phyloP scores from a whole-genome alignment of 257 asterid species.

The Nyctanthes arbortristis region DNA sequence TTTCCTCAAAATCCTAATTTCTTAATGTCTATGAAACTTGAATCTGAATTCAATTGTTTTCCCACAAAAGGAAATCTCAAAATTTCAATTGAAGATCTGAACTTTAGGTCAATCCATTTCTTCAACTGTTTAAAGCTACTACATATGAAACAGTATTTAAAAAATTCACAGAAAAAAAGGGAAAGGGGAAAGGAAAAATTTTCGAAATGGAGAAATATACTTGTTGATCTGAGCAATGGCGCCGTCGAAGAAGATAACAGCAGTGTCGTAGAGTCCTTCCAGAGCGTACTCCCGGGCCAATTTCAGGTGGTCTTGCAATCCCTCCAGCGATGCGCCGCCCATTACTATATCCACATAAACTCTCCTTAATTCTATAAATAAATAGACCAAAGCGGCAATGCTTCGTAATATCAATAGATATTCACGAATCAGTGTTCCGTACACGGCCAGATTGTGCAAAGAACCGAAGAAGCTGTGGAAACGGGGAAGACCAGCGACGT shows the following conservation, averaged over 20 bases:
- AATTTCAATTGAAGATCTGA: background rate
- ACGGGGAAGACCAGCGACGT: conserved; percentile 50
- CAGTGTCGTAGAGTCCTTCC: conserved; percentile 89
- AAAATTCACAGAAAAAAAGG: background rate
- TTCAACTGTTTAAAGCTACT: conserved; percentile 10
- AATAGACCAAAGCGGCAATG: too few relatives aligned
- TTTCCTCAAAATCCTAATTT: background rate
- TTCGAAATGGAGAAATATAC: conserved; percentile 35
- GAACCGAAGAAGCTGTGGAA: conserved; percentile 29
- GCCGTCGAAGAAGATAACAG: conserved; percentile 94
- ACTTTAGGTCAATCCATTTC: conserved; percentile 5
- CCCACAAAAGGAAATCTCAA: too few relatives aligned
- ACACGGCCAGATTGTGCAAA: conserved; percentile 14
- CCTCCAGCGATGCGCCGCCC: conserved; percentile 73
- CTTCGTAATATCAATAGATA: conserved; percentile 23
- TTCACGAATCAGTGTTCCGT: conserved; percentile 28
- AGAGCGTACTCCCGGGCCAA: conserved; percentile 92
- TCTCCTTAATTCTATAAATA: background rate
- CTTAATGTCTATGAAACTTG: background rate
- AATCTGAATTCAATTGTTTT: background rate
- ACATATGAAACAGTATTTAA: conserved; percentile 6
- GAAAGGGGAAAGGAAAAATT: conserved; percentile 1
- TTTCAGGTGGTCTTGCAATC: conserved; percentile 87
- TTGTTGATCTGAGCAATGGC: conserved; percentile 97
- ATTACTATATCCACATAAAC: conserved; percentile 26